Evolutionary conservation across 768 basidiomycete species (phyloP).

Genomic region (Naematelia aurantialba): DNA sequence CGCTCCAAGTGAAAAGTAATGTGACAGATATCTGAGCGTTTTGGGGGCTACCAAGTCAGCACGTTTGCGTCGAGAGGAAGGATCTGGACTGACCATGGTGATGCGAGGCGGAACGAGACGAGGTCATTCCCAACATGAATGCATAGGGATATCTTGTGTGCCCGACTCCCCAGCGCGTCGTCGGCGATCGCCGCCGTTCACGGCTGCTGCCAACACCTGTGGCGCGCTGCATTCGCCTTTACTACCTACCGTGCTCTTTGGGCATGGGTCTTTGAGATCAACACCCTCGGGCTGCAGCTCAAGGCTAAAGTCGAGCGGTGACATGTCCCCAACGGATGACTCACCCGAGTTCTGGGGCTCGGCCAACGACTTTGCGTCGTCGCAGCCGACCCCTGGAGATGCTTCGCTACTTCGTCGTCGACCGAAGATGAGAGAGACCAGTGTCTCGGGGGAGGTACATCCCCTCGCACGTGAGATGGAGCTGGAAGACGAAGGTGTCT

Average conservation of each 20-base stretch:
- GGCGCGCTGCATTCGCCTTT: background rate
- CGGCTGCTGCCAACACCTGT: background rate
- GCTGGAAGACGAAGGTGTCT: slow-evolving; percentile 11
- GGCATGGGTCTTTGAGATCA: background rate
- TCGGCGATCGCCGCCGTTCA: background rate
- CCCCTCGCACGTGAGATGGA: background rate
- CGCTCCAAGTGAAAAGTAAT: slow-evolving; percentile 40
- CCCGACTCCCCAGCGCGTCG: too few relatives aligned
- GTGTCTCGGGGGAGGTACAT: background rate
- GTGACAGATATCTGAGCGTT: slow-evolving; percentile 30
- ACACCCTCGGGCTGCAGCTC: background rate
- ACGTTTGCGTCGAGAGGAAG: background rate
- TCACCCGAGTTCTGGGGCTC: background rate
- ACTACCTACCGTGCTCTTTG: background rate
- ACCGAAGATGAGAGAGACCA: background rate
- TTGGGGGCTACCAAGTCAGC: slow-evolving; percentile 31
- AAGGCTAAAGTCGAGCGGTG: background rate
- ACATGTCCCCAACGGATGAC: background rate
- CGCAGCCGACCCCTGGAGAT: background rate
- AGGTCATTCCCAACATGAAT: too few relatives aligned
- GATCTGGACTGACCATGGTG: background rate
- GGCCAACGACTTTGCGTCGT: background rate
- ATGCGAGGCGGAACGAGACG: background rate
- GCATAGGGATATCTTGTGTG: too few relatives aligned
- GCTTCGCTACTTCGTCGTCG: background rate